These are phyloP conservation scores for Paramecium caudatum DNA, from an alignment of 73 alveolate genomes.

Conservation along the genomic window DNA sequence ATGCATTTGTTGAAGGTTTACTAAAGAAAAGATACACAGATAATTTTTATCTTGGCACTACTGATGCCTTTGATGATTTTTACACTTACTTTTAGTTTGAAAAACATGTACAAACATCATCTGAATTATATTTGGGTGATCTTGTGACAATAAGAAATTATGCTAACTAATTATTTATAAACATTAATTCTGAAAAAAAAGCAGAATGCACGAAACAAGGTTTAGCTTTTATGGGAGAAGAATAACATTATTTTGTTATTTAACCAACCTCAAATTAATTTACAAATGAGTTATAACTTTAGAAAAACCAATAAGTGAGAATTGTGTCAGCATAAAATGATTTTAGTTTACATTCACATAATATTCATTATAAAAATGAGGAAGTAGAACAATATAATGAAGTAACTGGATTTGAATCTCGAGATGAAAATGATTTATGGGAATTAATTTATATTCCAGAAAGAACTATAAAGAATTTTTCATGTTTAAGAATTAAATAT, in stretches of 20 bases:
- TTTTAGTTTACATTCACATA: constrained; percentile 19
- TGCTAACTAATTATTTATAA: background rate
- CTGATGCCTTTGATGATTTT: background rate
- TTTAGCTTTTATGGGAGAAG: background rate
- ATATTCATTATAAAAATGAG: background rate
- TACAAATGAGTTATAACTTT: background rate
- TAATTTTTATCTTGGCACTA: background rate
- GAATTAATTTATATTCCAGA: background rate
- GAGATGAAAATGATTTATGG: constrained; percentile 4
- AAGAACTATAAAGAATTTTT: background rate
- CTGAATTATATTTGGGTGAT: background rate
- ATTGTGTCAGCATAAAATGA: background rate
- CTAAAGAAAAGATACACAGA: background rate
- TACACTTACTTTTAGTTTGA: background rate
- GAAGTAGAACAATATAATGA: background rate
- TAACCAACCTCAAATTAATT: background rate
- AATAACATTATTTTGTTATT: background rate
- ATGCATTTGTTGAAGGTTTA: background rate
- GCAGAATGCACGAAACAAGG: background rate
- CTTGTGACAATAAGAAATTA: background rate
- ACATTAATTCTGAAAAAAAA: background rate
- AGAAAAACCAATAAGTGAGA: background rate
- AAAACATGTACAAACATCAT: background rate
- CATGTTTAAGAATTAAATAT: background rate
- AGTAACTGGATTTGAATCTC: background rate